phyloP scores from a whole-genome alignment of 495 filamentous ascomycete species.

The Penicillium antarcticum region DNA sequence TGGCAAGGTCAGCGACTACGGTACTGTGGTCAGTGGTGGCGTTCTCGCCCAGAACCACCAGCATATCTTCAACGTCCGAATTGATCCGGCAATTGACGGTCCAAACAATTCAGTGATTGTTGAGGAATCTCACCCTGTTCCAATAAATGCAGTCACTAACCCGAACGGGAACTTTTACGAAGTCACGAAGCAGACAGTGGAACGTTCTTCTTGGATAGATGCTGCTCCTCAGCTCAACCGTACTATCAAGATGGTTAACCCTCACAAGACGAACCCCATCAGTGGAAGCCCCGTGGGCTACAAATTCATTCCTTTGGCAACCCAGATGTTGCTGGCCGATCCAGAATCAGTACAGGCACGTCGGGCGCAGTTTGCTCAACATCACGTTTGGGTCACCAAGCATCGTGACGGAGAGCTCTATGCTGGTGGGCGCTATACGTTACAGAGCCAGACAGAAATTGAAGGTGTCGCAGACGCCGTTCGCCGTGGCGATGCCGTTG shows the following conservation, averaged over 20 bases:
- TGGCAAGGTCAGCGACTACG: conserved; percentile 56
- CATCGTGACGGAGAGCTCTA: conserved; percentile 79
- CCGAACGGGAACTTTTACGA: conserved; percentile 81
- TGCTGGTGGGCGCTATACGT: conserved; percentile 82
- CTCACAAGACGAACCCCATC: conserved; percentile 62
- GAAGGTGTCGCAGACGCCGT: conserved; percentile 60
- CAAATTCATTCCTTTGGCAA: conserved; percentile 71
- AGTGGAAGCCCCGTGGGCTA: conserved; percentile 78
- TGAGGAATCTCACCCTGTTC: conserved; percentile 71
- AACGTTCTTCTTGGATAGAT: conserved; percentile 65
- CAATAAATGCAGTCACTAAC: conserved; percentile 68
- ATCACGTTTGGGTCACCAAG: conserved; percentile 79
- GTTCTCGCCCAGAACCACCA: conserved; percentile 82
- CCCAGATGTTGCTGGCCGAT: conserved; percentile 79
- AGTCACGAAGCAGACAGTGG: conserved; percentile 57
- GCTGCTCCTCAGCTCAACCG: conserved; percentile 64
- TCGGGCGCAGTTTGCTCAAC: conserved; percentile 83
- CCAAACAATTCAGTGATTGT: conserved; percentile 65
- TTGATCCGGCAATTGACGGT: conserved; percentile 83
- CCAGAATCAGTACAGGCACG: conserved; percentile 67
- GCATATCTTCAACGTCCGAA: conserved; percentile 86
- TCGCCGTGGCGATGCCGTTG: conserved; percentile 50
- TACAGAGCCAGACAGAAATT: conserved; percentile 62
- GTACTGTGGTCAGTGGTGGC: conserved; percentile 83
- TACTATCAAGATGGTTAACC: conserved; percentile 79